Evolutionary conservation across 2,329 filamentous ascomycete species (phyloP), one percentile per base, ranked within the genome.

Genomic region (Malbranchea zuffiana): DNA sequence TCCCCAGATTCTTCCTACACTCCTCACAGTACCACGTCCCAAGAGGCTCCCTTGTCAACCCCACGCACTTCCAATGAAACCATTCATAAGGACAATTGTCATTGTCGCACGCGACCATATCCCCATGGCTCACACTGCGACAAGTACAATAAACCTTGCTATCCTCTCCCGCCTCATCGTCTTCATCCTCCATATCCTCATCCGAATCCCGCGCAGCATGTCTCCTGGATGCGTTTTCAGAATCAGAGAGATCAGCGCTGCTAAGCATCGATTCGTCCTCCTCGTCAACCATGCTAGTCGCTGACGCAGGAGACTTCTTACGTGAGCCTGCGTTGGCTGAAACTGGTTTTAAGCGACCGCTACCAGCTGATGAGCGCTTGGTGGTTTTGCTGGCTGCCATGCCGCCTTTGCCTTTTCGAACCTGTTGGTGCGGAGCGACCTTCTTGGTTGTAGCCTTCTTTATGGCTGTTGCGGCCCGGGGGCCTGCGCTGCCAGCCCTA

Each of bases 41-140:
- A 32, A 65, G 63, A 1, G 75, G 75, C 46, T 75, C 70, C 47
- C 71, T 69, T 28, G 68, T 72, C 49, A 80, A 59, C 13, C 73
- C 71, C 35, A 78, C 73, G 48, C 75, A 80, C 26, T 68, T 71
- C 54, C 77, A 67, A 62, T 80, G 75, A 55, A 80, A 80, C 75
- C 75, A 80, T 52, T 80, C 74, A 44, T 72, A 69, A 8, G 70
- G 67, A 57, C 75, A 80, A 39, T 67, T 62, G 24, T 75, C 72
- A 51, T 79, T 78, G 53, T 80, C 75, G 50, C 75, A 80, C 8
- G 73, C 75, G 26, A 80, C 71, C 75, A 80, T 80, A 50, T 77
- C 72, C 12, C 75, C 75, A 50, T 77, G 78, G 44, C 68, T 74
- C 24, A 78, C 74, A 44, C 72, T 71, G 33, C 74, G 73, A 50